Evolutionary conservation across 495 filamentous ascomycete species (phyloP), one percentile per base, ranked within the genome.

Genomic region (Paragyromitra xinjiangensis): DNA sequence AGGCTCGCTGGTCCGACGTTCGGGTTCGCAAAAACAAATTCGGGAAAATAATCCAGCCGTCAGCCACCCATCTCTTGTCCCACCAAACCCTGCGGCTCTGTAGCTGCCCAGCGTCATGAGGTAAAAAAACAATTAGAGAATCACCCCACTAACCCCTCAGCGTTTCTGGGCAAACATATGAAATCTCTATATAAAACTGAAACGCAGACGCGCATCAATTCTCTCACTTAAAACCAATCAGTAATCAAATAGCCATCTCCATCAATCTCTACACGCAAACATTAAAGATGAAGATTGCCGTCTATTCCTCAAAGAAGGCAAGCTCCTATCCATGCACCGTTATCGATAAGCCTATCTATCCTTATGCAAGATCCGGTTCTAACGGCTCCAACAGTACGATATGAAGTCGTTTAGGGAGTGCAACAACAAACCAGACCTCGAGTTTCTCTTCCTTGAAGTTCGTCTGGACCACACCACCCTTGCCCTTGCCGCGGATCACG

Each of bases 401-500:
- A 78, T 81, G 14, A 70, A 78, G 29, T 81, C 78, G 22, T 81
- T 82, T 40, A 61, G 26, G 39, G 42, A 78, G n/a, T 69, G 64
- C 51, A 81, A 81, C 39, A 65, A 12, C 37, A 75, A 45, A 19
- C 3, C 45, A 14, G 71, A 69, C 37, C 65, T 82, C 11, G 69
- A 81, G 9, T 63, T 82, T 6, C 72, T 51, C 64, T 82, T 83
- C 59, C 71, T 82, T 4, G 73, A 82, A 16, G 64, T 75, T 14
- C 67, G 59, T 8, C 78, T 82, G 8, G 81, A 82, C 53, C 64
- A 63, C n/a, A 75, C 64, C 12, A 92, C 91, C 8, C 88, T 85
- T 0, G 69, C 87, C 1, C 85, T 92, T 24, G 89, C 89, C 1
- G 73, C 81, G 9, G 87, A 83, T 69, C 84, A 86, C 73, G 83